Percentiles rank a stretch among this genome's conserved stretches.
phyloP scores from a whole-genome alignment of 129 eudicot species.

The Escallonia rubra region DNA sequence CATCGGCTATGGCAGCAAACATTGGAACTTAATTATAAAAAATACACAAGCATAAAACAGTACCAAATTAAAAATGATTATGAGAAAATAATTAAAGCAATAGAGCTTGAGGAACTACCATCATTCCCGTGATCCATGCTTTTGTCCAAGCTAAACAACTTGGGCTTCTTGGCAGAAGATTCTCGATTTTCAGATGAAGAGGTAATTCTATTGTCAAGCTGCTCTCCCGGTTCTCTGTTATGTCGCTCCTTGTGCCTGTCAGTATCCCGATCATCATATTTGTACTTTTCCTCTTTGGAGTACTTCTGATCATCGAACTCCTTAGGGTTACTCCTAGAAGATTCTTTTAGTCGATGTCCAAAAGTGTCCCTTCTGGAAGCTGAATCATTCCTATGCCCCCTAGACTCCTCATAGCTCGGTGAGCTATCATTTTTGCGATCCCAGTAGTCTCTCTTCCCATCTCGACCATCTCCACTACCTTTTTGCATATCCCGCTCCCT shows the following conservation, averaged over 20 bases:
- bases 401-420: constrained; percentile 36
- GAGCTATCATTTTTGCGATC: constrained; percentile 30
- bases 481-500: constrained; percentile 38
- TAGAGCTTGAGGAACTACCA: constrained; percentile 24
- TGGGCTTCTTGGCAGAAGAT: constrained; percentile 50
- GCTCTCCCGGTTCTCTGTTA: constrained; percentile 36
- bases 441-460: constrained; percentile 35
- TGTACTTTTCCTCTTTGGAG: constrained; percentile 45
- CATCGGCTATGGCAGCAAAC: constrained; percentile 25
- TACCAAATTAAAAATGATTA: not conserved
- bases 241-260: constrained; percentile 29
- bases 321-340: constrained; percentile 39
- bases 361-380: constrained; percentile 29
- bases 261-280: constrained; percentile 37
- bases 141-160: constrained; percentile 31
- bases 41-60: not conserved
- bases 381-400: constrained; percentile 29
- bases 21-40: constrained; percentile 8
- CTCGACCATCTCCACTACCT: constrained; percentile 40
- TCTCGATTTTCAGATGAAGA: constrained; percentile 15
- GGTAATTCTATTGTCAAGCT: constrained; percentile 29
- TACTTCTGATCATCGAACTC: constrained; percentile 36
- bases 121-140: constrained; percentile 24
- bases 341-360: constrained; percentile 43
- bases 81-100: not conserved